These are phyloP conservation scores for Gossypium anomalum DNA, from an alignment of 345 rosid genomes.

Conservation along the genomic window DNA sequence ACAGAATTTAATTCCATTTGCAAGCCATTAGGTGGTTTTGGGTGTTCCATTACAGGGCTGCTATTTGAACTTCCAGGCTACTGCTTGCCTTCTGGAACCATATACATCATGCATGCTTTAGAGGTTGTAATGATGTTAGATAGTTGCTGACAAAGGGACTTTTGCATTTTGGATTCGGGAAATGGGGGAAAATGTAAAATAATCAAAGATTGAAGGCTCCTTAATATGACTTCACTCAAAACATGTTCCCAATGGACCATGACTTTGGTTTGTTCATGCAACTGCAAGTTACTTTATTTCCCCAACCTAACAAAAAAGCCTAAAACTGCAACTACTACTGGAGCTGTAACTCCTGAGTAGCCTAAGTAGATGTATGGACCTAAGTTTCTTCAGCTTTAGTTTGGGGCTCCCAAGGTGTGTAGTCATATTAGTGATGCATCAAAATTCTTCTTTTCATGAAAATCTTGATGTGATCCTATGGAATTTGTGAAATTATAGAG, in stretches of 20 bases:
- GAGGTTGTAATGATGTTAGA: not conserved
- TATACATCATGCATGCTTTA: not conserved
- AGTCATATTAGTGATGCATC: not conserved
- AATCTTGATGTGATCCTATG: not conserved
- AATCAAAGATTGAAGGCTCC: conserved; percentile 1
- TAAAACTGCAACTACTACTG: not conserved
- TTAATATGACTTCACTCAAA: not conserved
- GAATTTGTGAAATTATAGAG: not conserved
- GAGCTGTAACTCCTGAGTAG: conserved; percentile 5
- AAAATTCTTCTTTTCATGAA: not conserved
- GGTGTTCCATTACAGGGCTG: not conserved
- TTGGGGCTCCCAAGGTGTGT: not conserved
- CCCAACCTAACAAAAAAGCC: not conserved
- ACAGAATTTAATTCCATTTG: not conserved
- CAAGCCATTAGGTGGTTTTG: not conserved
- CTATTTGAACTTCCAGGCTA: conserved; percentile 7
- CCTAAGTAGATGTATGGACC: not conserved
- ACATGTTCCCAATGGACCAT: not conserved
- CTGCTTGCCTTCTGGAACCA: not conserved
- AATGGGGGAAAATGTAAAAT: not conserved
- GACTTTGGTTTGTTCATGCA: not conserved
- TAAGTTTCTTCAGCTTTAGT: not conserved
- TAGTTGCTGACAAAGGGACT: not conserved
- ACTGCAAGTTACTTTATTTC: not conserved
- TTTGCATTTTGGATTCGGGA: not conserved